A percentile compares a stretch with the other conserved stretches of the same genome.
Conservation (phyloP, 257 asterid genomes). For the Solanum medicagineum region DNA sequence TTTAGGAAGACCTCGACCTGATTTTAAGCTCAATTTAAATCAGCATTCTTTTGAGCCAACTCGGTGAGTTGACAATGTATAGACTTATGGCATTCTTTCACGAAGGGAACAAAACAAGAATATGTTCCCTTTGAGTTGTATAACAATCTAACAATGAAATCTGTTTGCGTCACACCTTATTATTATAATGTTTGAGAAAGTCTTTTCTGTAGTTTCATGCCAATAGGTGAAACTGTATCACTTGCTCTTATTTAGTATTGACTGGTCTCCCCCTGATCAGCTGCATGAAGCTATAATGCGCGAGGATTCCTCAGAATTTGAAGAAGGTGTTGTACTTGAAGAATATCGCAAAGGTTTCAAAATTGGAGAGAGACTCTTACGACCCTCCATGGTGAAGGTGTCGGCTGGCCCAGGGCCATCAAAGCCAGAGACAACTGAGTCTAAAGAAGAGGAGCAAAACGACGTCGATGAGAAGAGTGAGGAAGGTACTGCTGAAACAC, state of each 20-base stretch:
- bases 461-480: conserved; percentile 16
- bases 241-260: neutral
- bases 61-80: conserved; percentile 45
- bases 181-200: neutral
- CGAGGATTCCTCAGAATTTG: conserved; percentile 64
- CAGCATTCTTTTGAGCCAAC: conserved; percentile 47
- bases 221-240: neutral
- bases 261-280: conserved; percentile 20
- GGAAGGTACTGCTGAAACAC: conserved; percentile 7
- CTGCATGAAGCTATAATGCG: conserved; percentile 92
- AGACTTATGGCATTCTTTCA: conserved; percentile 14
- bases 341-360: conserved; percentile 71
- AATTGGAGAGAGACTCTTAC: conserved; percentile 69
- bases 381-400: conserved; percentile 92
- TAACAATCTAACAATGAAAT: neutral
- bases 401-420: conserved; percentile 83
- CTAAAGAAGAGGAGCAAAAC: conserved; percentile 19
- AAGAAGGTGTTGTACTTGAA: conserved; percentile 57
- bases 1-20: conserved; percentile 50
- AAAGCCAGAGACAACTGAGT: conserved; percentile 27
- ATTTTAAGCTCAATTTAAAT: conserved; percentile 30
- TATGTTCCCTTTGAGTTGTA: neutral
- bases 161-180: neutral
- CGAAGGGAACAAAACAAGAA: conserved; percentile 3
- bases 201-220: neutral